Evolutionary conservation across 208 protist genomes (phyloP), one percentile per base, ranked within the genome.

Genomic region (Leishmania amazonensis): DNA sequence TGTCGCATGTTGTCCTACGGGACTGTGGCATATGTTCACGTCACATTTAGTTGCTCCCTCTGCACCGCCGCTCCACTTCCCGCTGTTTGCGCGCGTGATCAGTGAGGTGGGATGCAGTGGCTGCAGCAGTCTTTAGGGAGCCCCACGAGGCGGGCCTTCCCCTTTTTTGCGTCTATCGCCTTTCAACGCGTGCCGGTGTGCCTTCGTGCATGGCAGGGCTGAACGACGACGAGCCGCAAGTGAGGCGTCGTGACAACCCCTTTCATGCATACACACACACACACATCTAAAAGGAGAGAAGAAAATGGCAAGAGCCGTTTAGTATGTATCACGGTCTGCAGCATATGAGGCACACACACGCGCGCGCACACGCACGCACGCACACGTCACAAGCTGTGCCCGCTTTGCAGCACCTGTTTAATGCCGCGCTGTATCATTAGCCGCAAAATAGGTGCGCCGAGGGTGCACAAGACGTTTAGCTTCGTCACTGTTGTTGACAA

Each of bases 381-480:
- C 21, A 21, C 21, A 31, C 24, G 58, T 76, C 75, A 81, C 11
- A 85, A 6, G 21, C 24, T 21, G 75, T 84, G 81, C 70, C 70
- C 47, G 28, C 88, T 70, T 42, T 49, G 80, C 19, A 84, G 71
- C 21, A 40, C 35, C 0, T 76, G 53, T 42, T 82, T n/a, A n/a
- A 85, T 74, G 24, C 80, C 71, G 57, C 64, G 80, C 72, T 90
- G 76, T 24, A 96, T 28, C 35, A 85, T 79, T 17, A 76, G 53
- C 78, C 88, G 89, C 51, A 96, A 54, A 35, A 93, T 75, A 1
- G 90, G 87, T n/a, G 86, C 76, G 1, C 90, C 86, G 28, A 96
- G 80, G 0, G 87, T 85, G 17, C 78, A 81, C 8, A 93, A 77
- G 1, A 88, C 64, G 54, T 92, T 89, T 13, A 95, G 74, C 81